phyloP scores from a whole-genome alignment of 768 basidiomycete genomes.

The Macrocybe gigantea region DNA sequence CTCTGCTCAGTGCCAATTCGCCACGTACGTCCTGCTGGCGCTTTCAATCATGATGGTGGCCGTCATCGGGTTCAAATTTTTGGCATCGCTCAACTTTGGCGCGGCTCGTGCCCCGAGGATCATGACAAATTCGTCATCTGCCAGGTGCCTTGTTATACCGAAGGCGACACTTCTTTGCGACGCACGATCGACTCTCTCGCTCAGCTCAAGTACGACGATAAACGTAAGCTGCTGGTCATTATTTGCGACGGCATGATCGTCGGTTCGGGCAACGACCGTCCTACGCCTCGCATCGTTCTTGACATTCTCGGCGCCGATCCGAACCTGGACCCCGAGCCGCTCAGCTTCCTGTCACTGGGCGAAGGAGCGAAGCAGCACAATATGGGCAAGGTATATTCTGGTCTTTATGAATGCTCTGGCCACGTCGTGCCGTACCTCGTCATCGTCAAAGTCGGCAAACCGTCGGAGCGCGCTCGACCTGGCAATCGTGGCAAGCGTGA shows the following conservation, averaged over 20 bases:
- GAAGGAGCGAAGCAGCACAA: constrained; percentile 96
- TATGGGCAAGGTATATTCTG: constrained; percentile 97
- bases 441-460: constrained; percentile 91
- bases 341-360: constrained; percentile 90
- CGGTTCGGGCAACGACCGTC: constrained; percentile 92
- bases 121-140: constrained; percentile 95
- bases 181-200: constrained; percentile 92
- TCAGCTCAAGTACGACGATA: constrained; percentile 95
- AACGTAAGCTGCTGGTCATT: constrained; percentile 88
- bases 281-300: constrained; percentile 92
- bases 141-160: constrained; percentile 98
- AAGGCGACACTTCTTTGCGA: constrained; percentile 82
- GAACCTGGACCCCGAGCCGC: constrained; percentile 88
- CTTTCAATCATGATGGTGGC: constrained; percentile 89
- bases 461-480: constrained; percentile 85
- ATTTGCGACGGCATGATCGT: constrained; percentile 99
- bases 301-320: constrained; percentile 95
- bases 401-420: constrained; percentile 87
- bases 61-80: constrained; percentile 90
- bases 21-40: constrained; percentile 85
- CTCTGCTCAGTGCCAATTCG: constrained; percentile 87
- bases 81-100: constrained; percentile 78
- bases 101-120: constrained; percentile 76
- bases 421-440: constrained; percentile 96
- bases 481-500: constrained; percentile 99